These are phyloP conservation scores for Claviceps sp. DNA, from an alignment of 2,329 filamentous ascomycete genomes.

Conservation along the genomic window DNA sequence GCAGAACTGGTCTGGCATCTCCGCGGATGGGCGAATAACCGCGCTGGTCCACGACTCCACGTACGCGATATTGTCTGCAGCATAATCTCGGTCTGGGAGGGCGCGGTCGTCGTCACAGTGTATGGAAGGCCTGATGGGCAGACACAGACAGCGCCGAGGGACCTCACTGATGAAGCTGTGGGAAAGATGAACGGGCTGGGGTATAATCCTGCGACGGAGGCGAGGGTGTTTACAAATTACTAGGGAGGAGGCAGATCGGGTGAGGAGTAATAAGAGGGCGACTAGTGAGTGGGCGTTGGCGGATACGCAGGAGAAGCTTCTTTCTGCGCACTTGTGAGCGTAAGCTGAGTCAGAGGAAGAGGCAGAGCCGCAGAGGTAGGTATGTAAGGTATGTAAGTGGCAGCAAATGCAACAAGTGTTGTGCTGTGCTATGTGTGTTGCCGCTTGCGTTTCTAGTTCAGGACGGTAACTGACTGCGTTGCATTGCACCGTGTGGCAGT, in stretches of 20 bases:
- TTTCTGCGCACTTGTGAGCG: slow-evolving; percentile 2
- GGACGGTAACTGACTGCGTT: too few relatives aligned
- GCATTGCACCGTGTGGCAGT: too few relatives aligned
- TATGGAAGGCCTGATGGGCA: slow-evolving; percentile 74
- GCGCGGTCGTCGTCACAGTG: slow-evolving; percentile 79
- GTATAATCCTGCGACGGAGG: slow-evolving; percentile 85
- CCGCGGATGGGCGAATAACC: slow-evolving; percentile 90
- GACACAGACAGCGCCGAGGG: slow-evolving; percentile 39
- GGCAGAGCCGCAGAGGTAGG: too few relatives aligned
- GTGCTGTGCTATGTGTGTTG: too few relatives aligned
- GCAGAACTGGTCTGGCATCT: slow-evolving; percentile 93
- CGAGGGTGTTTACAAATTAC: slow-evolving; percentile 88
- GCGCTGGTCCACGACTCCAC: slow-evolving; percentile 50
- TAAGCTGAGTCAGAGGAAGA: too few relatives aligned
- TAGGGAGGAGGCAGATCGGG: slow-evolving; percentile 53
- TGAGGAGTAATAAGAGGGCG: slow-evolving; percentile 56
- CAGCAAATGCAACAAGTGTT: too few relatives aligned
- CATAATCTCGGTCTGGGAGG: slow-evolving; percentile 90
- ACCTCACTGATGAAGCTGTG: slow-evolving; percentile 49
- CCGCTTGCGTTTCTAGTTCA: too few relatives aligned
- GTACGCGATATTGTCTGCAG: slow-evolving; percentile 64
- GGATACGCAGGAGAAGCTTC: slow-evolving; percentile 37
- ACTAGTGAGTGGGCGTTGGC: slow-evolving; percentile 63
- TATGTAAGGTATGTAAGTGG: too few relatives aligned
- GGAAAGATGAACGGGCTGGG: slow-evolving; percentile 56